Evolutionary conservation across 1,284 basidiomycete genomes (phyloP).

Genomic region (Cutaneotrichosporon cavernicola): DNA sequence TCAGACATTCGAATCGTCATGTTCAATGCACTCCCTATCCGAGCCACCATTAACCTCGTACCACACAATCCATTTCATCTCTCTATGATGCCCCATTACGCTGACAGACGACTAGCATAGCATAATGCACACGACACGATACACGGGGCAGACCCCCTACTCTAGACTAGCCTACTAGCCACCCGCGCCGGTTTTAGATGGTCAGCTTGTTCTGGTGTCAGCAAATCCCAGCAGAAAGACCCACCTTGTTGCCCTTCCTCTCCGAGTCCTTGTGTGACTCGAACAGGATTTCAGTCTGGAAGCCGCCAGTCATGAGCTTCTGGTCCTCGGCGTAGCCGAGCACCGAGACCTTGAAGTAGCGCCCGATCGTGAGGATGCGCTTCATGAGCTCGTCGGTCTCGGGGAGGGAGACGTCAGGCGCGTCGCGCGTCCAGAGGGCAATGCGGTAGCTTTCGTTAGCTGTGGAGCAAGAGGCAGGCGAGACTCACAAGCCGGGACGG

Average conservation of each 20-base stretch:
- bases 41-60: not conserved
- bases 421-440: conserved; percentile 92
- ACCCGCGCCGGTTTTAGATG: conserved; percentile 4
- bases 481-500: conserved; percentile 73
- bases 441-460: conserved; percentile 66
- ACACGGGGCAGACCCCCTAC: conserved; percentile 6
- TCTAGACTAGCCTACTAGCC: not conserved
- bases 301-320: conserved; percentile 65
- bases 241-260: conserved; percentile 75
- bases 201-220: conserved; percentile 10
- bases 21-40: not conserved
- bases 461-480: not conserved
- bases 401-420: conserved; percentile 57
- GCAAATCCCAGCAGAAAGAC: not conserved
- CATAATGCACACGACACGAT: conserved; percentile 11
- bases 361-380: conserved; percentile 70
- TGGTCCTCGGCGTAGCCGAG: conserved; percentile 74
- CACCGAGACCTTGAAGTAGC: conserved; percentile 87
- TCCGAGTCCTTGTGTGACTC: conserved; percentile 91
- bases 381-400: conserved; percentile 58
- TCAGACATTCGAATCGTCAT: conserved; percentile 5
- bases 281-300: conserved; percentile 91
- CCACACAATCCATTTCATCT: not conserved
- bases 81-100: not conserved
- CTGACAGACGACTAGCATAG: conserved; percentile 5